A percentile compares a stretch with the other conserved stretches of the same genome.
phyloP scores from a whole-genome alignment of 345 rosid species.

The Salix dunnii region DNA sequence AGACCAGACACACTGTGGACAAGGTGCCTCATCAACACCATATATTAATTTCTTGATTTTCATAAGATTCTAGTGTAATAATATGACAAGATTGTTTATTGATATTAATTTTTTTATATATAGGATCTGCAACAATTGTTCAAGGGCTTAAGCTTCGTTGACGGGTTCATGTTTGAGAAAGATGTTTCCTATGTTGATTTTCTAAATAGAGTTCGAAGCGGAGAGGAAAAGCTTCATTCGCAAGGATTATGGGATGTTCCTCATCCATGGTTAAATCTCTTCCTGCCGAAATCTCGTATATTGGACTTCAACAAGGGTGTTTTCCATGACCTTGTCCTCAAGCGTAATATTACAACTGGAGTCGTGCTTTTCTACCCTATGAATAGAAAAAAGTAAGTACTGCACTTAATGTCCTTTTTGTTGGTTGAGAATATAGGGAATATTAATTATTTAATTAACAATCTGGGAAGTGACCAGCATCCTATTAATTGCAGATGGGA shows the following conservation, averaged over 20 bases:
- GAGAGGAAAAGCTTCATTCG: conserved; percentile 57
- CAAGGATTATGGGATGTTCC: conserved; percentile 91
- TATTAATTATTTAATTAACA: background rate
- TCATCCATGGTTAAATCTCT: conserved; percentile 93
- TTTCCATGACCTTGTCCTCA: conserved; percentile 59
- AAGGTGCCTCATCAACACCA: conserved; percentile 21
- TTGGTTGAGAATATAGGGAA: background rate
- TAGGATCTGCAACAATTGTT: conserved; percentile 39
- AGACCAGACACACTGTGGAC: conserved; percentile 34
- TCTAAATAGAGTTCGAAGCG: conserved; percentile 69
- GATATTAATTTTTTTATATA: background rate
- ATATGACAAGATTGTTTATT: background rate
- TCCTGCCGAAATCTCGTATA: conserved; percentile 69
- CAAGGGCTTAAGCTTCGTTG: conserved; percentile 17
- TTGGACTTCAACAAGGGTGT: conserved; percentile 60
- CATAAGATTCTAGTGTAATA: background rate
- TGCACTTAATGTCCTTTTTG: background rate
- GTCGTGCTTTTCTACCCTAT: conserved; percentile 77
- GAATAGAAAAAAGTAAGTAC: conserved; percentile 60
- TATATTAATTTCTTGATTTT: background rate
- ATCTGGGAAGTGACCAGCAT: background rate
- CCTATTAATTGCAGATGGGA: conserved; percentile 61
- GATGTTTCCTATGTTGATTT: conserved; percentile 44
- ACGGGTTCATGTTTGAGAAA: conserved; percentile 25
- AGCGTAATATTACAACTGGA: conserved; percentile 59